Conservation (phyloP, 2,329 filamentous ascomycete genomes). For the Basipetospora sp. region DNA sequence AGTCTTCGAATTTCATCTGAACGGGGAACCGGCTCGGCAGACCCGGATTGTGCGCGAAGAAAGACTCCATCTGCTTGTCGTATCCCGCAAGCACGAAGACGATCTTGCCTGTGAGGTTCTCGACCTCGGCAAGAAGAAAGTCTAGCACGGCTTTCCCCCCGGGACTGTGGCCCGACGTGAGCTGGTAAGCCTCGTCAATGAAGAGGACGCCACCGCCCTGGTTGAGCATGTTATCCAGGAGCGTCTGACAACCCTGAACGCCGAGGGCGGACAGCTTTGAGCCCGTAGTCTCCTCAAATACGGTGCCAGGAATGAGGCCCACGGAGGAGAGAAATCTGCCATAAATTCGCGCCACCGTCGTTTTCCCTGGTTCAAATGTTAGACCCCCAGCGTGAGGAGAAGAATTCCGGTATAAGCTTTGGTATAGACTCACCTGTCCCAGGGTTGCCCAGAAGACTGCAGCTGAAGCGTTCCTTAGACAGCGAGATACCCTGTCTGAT, state of each 20-base stretch:
- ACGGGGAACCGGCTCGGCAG: conserved; percentile 51
- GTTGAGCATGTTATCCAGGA: conserved; percentile 29
- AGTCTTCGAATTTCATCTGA: conserved; percentile 54
- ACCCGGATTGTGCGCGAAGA: conserved; percentile 61
- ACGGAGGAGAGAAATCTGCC: conserved; percentile 48
- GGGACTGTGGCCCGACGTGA: conserved; percentile 41
- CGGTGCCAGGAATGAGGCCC: conserved; percentile 43
- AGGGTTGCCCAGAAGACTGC: conserved; percentile 51
- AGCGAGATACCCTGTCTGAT: conserved; percentile 43
- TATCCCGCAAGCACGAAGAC: conserved; percentile 64
- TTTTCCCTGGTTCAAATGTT: conserved; percentile 32
- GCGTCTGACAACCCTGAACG: conserved; percentile 38
- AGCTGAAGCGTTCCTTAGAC: conserved; percentile 40
- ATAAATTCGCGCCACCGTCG: conserved; percentile 59
- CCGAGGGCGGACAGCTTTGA: conserved; percentile 46
- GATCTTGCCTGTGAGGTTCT: conserved; percentile 54
- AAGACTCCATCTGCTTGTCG: conserved; percentile 57
- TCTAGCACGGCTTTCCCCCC: conserved; percentile 52
- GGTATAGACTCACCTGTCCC: conserved; percentile 43
- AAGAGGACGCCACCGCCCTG: conserved; percentile 51
- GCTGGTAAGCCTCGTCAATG: conserved; percentile 67
- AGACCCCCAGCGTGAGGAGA: accelerated
- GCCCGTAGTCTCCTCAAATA: conserved; percentile 54
- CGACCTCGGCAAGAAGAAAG: conserved; percentile 56
- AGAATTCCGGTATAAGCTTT: too few relatives aligned